Evolutionary conservation across 768 basidiomycete species (phyloP).

Genomic region (Russula vinacea): DNA sequence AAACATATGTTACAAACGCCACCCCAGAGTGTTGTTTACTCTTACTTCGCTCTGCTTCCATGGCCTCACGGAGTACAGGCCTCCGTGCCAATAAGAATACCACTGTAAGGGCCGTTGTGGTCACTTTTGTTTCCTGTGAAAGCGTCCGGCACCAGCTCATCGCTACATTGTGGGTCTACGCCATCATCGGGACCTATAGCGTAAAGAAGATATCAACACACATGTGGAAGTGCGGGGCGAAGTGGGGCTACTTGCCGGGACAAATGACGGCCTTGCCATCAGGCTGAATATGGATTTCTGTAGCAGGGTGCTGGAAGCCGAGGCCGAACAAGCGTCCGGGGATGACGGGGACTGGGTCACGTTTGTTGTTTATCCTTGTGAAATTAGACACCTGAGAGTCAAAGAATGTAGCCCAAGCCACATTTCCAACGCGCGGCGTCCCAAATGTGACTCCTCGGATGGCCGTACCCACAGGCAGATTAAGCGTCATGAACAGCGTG

Average conservation of each 20-base stretch:
- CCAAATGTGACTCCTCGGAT: constrained; percentile 29
- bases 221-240: background rate
- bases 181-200: constrained; percentile 47
- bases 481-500: constrained; percentile 26
- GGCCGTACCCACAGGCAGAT: constrained; percentile 22
- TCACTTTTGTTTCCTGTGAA: constrained; percentile 38
- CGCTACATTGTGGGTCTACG: constrained; percentile 52
- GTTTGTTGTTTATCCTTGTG: constrained; percentile 27
- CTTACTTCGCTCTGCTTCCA: background rate
- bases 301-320: constrained; percentile 21
- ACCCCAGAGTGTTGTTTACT: background rate
- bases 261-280: constrained; percentile 21
- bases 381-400: constrained; percentile 23
- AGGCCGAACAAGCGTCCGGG: constrained; percentile 26
- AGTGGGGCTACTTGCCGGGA: constrained; percentile 4
- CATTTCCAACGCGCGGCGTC: constrained; percentile 28
- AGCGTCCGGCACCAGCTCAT: constrained; percentile 53
- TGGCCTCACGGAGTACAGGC: constrained; percentile 34
- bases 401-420: constrained; percentile 21
- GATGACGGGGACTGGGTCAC: constrained; percentile 24
- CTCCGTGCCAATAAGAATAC: constrained; percentile 53
- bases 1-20: background rate
- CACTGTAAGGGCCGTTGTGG: constrained; percentile 58
- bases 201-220: background rate
- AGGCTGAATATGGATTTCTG: constrained; percentile 24